A percentile compares a stretch with the other conserved stretches of the same genome.
Evolutionary conservation across 2,329 filamentous ascomycete species (phyloP).

Genomic region (Penicillium crustosum): DNA sequence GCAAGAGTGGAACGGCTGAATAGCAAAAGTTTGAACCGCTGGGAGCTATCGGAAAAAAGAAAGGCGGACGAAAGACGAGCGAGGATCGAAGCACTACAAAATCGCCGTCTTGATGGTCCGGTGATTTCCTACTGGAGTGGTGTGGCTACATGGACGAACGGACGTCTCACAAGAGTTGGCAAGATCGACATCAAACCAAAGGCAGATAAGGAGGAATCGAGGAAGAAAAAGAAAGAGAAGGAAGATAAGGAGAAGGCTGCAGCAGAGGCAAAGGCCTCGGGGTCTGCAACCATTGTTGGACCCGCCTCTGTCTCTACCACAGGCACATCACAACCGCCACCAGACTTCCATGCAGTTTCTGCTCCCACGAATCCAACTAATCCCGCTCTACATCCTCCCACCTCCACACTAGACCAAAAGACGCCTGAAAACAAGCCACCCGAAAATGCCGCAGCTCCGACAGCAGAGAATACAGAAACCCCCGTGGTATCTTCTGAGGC

Average conservation of each 20-base stretch:
- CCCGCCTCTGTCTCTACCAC: constrained; percentile 8
- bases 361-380: neutral
- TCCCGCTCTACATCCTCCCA: neutral
- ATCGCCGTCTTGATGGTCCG: constrained; percentile 80
- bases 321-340: constrained; percentile 3
- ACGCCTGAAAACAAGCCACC: neutral
- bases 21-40: constrained; percentile 83
- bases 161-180: constrained; percentile 70
- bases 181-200: constrained; percentile 53
- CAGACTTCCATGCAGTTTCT: neutral
- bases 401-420: constrained; percentile 7
- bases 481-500: neutral
- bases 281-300: constrained; percentile 10
- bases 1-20: constrained; percentile 82
- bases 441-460: neutral
- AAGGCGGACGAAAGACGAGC: constrained; percentile 79
- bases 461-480: neutral
- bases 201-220: constrained; percentile 47
- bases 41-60: constrained; percentile 90
- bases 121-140: constrained; percentile 94
- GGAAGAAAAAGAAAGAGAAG: constrained; percentile 35
- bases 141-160: constrained; percentile 76
- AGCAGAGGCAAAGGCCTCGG: constrained; percentile 21
- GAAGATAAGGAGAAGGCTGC: constrained; percentile 30
- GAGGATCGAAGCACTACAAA: constrained; percentile 83